Evolutionary conservation across 2,329 filamentous ascomycete species (phyloP).

Genomic region (Trichoderma oligosporum): DNA sequence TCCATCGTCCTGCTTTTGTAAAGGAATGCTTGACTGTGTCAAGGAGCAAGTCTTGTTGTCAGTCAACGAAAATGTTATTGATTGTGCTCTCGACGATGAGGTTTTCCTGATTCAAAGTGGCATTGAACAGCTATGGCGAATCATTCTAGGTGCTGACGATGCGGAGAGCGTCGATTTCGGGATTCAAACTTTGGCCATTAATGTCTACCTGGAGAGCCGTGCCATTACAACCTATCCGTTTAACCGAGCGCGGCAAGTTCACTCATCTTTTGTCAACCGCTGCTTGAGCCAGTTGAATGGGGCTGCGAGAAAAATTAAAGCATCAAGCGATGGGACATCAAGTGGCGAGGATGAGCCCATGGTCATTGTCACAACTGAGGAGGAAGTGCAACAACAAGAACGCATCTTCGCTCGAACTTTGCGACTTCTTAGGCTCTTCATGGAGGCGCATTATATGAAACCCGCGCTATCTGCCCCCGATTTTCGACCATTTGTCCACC

Average conservation of each 20-base stretch:
- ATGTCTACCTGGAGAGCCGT: slow-evolving; percentile 63
- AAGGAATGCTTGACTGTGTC: slow-evolving; percentile 61
- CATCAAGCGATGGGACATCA: slow-evolving; percentile 40
- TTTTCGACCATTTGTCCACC: slow-evolving; percentile 49
- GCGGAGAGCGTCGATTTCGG: slow-evolving; percentile 64
- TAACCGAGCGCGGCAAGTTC: slow-evolving; percentile 52
- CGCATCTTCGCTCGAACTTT: slow-evolving; percentile 66
- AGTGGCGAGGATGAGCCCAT: slow-evolving; percentile 51
- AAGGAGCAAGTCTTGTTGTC: slow-evolving; percentile 47
- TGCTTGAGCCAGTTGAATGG: slow-evolving; percentile 67
- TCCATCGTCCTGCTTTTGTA: slow-evolving; percentile 55
- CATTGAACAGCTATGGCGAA: slow-evolving; percentile 75
- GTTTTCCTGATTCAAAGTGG: slow-evolving; percentile 50
- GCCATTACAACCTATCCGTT: slow-evolving; percentile 49
- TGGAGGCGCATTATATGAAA: slow-evolving; percentile 61
- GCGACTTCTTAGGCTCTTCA: slow-evolving; percentile 62
- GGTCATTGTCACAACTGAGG: slow-evolving; percentile 46
- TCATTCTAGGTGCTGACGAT: slow-evolving; percentile 67
- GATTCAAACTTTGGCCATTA: slow-evolving; percentile 64
- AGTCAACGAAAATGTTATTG: slow-evolving; percentile 40
- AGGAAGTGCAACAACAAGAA: slow-evolving; percentile 48
- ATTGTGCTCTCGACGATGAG: slow-evolving; percentile 49
- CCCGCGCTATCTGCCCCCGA: slow-evolving; percentile 58
- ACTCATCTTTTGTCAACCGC: slow-evolving; percentile 67
- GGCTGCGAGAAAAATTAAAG: slow-evolving; percentile 54